phyloP scores from a whole-genome alignment of 2,329 filamentous ascomycete genomes.

The Trichophyton mentagrophytes region DNA sequence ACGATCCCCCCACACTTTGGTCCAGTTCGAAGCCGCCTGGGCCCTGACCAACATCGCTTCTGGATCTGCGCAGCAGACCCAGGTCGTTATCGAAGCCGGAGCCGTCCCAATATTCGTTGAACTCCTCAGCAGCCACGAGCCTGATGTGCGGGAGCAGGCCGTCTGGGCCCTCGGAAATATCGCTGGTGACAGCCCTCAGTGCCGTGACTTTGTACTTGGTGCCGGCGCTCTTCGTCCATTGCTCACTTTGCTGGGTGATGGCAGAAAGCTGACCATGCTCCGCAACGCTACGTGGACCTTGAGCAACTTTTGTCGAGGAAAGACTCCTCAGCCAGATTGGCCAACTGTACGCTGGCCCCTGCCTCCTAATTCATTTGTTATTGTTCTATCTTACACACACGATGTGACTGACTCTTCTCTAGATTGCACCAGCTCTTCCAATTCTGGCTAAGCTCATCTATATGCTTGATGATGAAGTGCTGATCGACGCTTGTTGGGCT shows the following conservation, averaged over 20 bases:
- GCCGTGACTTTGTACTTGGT: constrained; percentile 89
- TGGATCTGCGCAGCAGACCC: constrained; percentile 90
- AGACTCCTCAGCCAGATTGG: constrained; percentile 98
- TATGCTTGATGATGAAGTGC: constrained; percentile 92
- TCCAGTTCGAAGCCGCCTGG: constrained; percentile 98
- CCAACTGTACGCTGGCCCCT: constrained; percentile 57
- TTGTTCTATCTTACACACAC: constrained; percentile 14
- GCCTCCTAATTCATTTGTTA: background rate
- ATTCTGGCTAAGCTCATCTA: constrained; percentile 96
- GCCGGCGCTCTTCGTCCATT: constrained; percentile 85
- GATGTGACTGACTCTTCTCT: constrained; percentile 11
- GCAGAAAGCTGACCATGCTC: constrained; percentile 98
- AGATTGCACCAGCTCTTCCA: constrained; percentile 90
- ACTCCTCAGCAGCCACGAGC: constrained; percentile 85
- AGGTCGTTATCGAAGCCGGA: constrained; percentile 96
- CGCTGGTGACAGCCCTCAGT: constrained; percentile 92
- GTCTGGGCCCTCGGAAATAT: constrained; percentile 99
- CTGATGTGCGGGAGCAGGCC: constrained; percentile 93
- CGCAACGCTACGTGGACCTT: constrained; percentile 97
- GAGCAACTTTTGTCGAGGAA: constrained; percentile 99
- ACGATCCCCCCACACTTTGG: constrained; percentile 89
- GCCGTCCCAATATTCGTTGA: constrained; percentile 98
- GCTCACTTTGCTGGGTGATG: constrained; percentile 80
- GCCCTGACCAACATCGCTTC: constrained; percentile 98
- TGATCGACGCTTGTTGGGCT: constrained; percentile 99